Evolutionary conservation across 495 filamentous ascomycete species (phyloP).

Genomic region (Lophiostoma macrostomum): DNA sequence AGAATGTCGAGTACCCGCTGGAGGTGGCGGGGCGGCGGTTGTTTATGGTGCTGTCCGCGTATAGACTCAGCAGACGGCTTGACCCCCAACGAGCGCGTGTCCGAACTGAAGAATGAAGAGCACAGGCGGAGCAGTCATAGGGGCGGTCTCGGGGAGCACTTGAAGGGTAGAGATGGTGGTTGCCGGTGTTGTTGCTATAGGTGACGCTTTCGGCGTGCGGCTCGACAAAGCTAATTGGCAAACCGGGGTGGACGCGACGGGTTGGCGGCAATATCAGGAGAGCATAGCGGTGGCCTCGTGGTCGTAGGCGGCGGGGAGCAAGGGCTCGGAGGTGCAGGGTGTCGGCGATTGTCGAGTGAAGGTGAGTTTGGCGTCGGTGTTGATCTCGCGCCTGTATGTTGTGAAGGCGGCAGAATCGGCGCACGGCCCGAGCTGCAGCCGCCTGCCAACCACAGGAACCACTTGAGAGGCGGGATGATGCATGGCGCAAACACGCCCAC

Average conservation of each 20-base stretch:
- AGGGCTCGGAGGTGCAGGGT: not conserved
- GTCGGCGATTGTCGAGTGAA: not conserved
- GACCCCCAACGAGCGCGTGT: too few relatives aligned
- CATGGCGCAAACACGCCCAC: too few relatives aligned
- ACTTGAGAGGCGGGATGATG: too few relatives aligned
- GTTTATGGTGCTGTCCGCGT: too few relatives aligned
- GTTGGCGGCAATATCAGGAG: not conserved
- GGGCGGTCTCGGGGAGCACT: slow-evolving; percentile 4
- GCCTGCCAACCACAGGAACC: not conserved
- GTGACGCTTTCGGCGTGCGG: slow-evolving; percentile 25
- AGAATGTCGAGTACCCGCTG: too few relatives aligned
- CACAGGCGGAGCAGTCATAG: slow-evolving; percentile 11
- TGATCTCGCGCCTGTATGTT: slow-evolving; percentile 10
- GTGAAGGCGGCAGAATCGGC: not conserved
- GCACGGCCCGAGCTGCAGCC: not conserved
- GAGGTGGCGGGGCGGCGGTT: too few relatives aligned
- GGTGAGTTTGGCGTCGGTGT: not conserved
- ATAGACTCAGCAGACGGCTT: too few relatives aligned
- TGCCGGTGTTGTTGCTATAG: slow-evolving; percentile 25
- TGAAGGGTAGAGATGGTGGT: not conserved
- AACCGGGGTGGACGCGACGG: slow-evolving; percentile 5
- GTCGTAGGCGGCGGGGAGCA: not conserved
- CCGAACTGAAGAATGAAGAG: not conserved
- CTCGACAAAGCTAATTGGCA: slow-evolving; percentile 36
- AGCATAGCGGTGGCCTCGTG: not conserved